Conservation (phyloP, 441 rosid species). For the Gossypium gossypioides region DNA sequence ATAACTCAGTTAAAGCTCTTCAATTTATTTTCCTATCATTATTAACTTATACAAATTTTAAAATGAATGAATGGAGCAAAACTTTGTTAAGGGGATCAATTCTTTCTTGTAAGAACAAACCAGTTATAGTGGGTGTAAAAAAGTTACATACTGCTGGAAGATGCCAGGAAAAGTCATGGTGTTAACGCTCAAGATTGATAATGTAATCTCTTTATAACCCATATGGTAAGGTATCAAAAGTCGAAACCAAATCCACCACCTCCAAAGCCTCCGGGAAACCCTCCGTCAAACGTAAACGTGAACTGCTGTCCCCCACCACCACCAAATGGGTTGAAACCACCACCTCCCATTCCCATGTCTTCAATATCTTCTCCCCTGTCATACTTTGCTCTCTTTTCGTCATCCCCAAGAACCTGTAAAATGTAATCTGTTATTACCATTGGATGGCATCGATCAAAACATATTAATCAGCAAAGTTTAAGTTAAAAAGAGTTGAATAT, state of each 20-base stretch:
- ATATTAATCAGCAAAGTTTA: not conserved
- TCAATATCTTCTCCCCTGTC: constrained; percentile 94
- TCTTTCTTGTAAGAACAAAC: too few species aligned
- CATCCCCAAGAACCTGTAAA: constrained; percentile 72
- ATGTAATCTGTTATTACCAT: not conserved
- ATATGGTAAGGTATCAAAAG: constrained; percentile 23
- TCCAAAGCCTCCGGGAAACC: constrained; percentile 67
- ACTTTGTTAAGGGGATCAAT: too few species aligned
- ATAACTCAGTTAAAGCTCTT: not conserved
- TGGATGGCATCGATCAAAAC: too few species aligned
- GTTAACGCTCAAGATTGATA: too few species aligned
- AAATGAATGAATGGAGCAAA: too few species aligned
- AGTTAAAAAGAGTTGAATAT: not conserved
- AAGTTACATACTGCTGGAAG: too few species aligned
- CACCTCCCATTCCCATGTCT: constrained; percentile 71
- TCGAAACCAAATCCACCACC: constrained; percentile 55
- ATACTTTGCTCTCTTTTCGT: constrained; percentile 76
- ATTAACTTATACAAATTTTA: too few species aligned
- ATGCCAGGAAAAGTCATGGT: too few species aligned
- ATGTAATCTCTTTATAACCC: too few species aligned
- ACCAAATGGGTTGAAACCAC: constrained; percentile 64
- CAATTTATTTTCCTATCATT: not conserved
- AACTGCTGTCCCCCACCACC: constrained; percentile 69
- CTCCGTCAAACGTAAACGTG: constrained; percentile 77
- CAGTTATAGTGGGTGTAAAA: too few species aligned